Percentiles rank a stretch among this genome's conserved stretches.
phyloP scores from a whole-genome alignment of 164 flowering plant species.

The Buxus sempervirens region DNA sequence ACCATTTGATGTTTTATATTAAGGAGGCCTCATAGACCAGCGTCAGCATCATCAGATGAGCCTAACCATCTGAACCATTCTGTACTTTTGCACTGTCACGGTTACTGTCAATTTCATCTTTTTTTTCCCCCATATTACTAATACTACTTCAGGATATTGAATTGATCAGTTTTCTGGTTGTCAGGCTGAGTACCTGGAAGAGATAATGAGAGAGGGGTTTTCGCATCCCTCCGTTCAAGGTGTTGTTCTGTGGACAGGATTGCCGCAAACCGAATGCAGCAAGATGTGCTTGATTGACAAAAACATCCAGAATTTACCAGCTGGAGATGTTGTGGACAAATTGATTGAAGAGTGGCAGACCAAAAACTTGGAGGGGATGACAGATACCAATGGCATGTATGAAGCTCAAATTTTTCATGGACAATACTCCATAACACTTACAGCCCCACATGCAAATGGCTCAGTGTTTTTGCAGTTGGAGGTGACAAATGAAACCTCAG shows the following conservation, averaged over 20 bases:
- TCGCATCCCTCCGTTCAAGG: conserved; percentile 50
- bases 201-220: conserved; percentile 35
- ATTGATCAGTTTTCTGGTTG: neutral
- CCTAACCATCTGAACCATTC: too few relatives aligned
- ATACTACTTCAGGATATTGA: neutral
- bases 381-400: neutral
- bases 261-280: conserved; percentile 22
- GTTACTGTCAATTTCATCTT: too few relatives aligned
- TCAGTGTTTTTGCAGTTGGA: neutral
- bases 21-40: too few relatives aligned
- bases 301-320: conserved; percentile 26
- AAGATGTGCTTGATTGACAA: conserved; percentile 27
- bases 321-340: conserved; percentile 40
- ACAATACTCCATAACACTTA: neutral
- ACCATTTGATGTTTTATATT: too few relatives aligned
- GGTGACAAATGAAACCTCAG: neutral
- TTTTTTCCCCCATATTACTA: too few relatives aligned
- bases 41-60: too few relatives aligned
- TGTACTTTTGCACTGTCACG: too few relatives aligned
- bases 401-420: neutral
- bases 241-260: conserved; percentile 34
- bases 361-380: neutral
- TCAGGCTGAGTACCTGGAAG: conserved; percentile 41
- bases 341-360: conserved; percentile 26
- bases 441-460: neutral